These are phyloP conservation scores for Boletus barrowsii DNA, from an alignment of 768 basidiomycete species.

Conservation along the genomic window DNA sequence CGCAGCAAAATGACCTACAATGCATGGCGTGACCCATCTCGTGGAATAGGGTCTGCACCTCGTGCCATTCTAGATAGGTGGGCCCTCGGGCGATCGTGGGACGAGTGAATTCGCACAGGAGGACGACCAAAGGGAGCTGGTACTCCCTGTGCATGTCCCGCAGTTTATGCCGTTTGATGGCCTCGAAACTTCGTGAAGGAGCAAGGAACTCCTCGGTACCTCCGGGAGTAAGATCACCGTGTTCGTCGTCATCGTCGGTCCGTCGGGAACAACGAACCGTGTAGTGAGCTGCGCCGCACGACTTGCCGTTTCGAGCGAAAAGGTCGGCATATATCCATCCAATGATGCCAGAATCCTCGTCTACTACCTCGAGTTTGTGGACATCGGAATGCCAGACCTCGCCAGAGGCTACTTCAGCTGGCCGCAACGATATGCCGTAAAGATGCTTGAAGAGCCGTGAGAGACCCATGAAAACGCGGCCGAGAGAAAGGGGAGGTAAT, in stretches of 20 bases:
- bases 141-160: conserved; percentile 66
- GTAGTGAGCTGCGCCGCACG: conserved; percentile 93
- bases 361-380: conserved; percentile 89
- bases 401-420: conserved; percentile 62
- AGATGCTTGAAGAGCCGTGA: conserved; percentile 82
- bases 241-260: conserved; percentile 86
- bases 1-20: conserved; percentile 57
- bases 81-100: conserved; percentile 61
- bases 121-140: conserved; percentile 88
- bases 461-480: conserved; percentile 90
- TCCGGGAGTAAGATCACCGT: conserved; percentile 49
- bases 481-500: conserved; percentile 75
- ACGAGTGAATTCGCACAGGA: conserved; percentile 81
- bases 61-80: conserved; percentile 84
- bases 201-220: conserved; percentile 41
- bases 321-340: conserved; percentile 96
- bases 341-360: conserved; percentile 80
- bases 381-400: conserved; percentile 91
- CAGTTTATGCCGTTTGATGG: conserved; percentile 54
- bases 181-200: conserved; percentile 62
- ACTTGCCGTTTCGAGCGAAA: conserved; percentile 80
- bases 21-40: conserved; percentile 99
- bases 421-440: conserved; percentile 82
- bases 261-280: conserved; percentile 93
- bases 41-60: conserved; percentile 92